Evolutionary conservation across 148 eudicot genomes (phyloP).

Genomic region (Persicaria tinctoria): DNA sequence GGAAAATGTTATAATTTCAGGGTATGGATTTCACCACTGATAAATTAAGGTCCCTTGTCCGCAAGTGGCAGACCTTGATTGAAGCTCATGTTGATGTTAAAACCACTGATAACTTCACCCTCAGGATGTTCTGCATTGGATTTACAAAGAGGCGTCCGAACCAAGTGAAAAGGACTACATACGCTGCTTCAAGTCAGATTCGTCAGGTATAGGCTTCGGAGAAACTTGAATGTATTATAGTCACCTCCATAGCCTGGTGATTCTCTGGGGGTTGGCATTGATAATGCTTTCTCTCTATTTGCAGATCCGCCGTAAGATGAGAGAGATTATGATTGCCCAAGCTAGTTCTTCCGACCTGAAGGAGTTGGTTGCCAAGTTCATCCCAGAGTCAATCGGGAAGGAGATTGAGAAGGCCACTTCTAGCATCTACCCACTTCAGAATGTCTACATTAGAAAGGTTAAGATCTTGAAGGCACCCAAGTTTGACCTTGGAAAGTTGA

Average conservation of each 20-base stretch:
- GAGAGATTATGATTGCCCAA: constrained; percentile 81
- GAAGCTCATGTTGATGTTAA: constrained; percentile 88
- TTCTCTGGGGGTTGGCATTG: neutral
- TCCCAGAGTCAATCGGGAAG: constrained; percentile 76
- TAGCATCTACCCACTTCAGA: constrained; percentile 75
- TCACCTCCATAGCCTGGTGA: neutral
- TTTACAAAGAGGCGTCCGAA: constrained; percentile 76
- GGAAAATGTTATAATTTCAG: constrained; percentile 18
- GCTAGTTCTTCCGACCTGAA: constrained; percentile 74
- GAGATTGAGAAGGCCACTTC: constrained; percentile 85
- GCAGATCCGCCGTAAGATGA: constrained; percentile 86
- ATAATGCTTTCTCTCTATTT: neutral
- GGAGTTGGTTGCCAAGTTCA: constrained; percentile 77
- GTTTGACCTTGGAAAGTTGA: constrained; percentile 74
- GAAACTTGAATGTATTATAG: neutral
- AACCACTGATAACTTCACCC: constrained; percentile 61
- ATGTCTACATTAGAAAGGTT: constrained; percentile 72
- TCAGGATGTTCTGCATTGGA: constrained; percentile 73
- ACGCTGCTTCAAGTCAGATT: constrained; percentile 71
- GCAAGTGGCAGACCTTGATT: constrained; percentile 70
- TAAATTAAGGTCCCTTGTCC: constrained; percentile 67
- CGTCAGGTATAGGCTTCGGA: constrained; percentile 33
- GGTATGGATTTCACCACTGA: constrained; percentile 75
- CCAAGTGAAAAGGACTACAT: constrained; percentile 68
- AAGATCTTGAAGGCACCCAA: constrained; percentile 88